Conservation (phyloP, 2,329 filamentous ascomycete species). For the Phialocephala sp. region DNA sequence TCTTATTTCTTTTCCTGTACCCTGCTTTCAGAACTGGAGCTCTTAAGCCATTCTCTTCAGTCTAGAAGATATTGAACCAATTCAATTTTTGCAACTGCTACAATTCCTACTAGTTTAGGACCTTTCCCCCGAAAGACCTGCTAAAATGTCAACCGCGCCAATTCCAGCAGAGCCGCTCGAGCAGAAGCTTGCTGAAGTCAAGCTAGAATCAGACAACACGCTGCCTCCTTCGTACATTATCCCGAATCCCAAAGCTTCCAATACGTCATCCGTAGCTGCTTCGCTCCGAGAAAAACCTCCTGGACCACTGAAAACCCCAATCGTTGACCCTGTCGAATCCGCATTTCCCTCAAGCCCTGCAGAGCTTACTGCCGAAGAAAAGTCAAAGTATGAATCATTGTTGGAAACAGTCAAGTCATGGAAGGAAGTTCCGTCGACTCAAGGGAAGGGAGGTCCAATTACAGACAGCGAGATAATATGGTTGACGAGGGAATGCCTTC, state of each 20-base stretch:
- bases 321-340: constrained; percentile 37
- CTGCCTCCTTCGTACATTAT: neutral
- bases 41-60: neutral
- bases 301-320: constrained; percentile 48
- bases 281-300: constrained; percentile 39
- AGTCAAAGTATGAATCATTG: constrained; percentile 80
- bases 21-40: constrained; percentile 1
- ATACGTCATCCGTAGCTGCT: constrained; percentile 30
- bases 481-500: constrained; percentile 88
- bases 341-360: constrained; percentile 53
- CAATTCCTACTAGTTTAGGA: neutral
- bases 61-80: neutral
- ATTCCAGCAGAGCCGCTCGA: constrained; percentile 13
- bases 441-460: constrained; percentile 65
- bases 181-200: constrained; percentile 28
- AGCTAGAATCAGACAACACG: constrained; percentile 22
- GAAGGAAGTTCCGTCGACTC: constrained; percentile 70
- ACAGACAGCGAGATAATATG: constrained; percentile 84
- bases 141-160: constrained; percentile 29
- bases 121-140: neutral
- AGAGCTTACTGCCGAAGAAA: constrained; percentile 75
- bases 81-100: neutral
- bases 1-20: constrained; percentile 1
- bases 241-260: constrained; percentile 4
- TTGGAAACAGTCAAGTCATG: constrained; percentile 73